Evolutionary conservation across 2,329 filamentous ascomycete genomes (phyloP), one percentile per base, ranked within the genome.

Genomic region (Clarireedia monteithiana): DNA sequence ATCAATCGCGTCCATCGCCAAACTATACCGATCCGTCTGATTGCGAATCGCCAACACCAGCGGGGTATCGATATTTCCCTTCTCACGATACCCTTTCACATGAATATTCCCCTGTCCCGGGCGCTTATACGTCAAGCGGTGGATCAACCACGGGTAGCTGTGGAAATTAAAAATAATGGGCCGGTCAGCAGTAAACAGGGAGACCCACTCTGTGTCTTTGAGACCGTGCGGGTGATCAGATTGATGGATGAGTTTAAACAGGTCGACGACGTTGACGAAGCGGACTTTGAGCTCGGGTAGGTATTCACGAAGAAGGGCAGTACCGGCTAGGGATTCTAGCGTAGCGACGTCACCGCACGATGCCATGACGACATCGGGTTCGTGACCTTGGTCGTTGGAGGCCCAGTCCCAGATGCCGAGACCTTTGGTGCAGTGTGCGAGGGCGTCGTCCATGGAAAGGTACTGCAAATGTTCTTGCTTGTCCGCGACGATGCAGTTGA

Each of bases 91-190:
- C 1, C 88, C 88, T 34, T 84, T 77, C n/a, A 91, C 88, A 64
- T 88, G 83, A 60, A 91, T 71, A 70, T 88, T 83, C 47, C 76
- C 68, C 68, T 79, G 81, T 5, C 86, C 86, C 1, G 83, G 84
- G 1, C 87, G 82, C 73, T 86, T 86, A 73, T 90, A 91, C 0
- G 86, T 87, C 63, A 91, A 72, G 50, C 87, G 79, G 73, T 91
- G 87, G 51, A 91, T 81, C 65, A 91, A 76, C 85, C 85, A 91
- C 7, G 88, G 87, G 73, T 91, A 91, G 34, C 82, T 86, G 74
- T 91, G 88, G 80, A 91, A 91, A 74, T 90, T 91, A 77, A 91
- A 91, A 67, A 91, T 83, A 67, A 89, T 75, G 23, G 87, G 88
- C 62, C 78, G 84, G 73, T 89, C 75, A 15, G 77, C 75, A 0